Evolutionary conservation across 78 protist species (phyloP).

Genomic region (Cavenderia fasciculata): DNA sequence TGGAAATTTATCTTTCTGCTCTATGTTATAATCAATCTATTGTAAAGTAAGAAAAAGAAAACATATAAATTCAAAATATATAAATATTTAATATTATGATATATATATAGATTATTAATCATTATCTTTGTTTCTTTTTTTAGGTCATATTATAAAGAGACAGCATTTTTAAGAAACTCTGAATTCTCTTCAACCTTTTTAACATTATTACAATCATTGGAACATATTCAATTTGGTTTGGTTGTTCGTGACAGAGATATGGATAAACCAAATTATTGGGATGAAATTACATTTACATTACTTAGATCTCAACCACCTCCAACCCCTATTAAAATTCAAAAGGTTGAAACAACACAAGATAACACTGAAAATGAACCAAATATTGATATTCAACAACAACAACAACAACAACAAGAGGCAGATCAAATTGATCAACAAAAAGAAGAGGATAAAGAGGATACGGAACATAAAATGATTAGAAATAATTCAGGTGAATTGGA

Average conservation of each 20-base stretch:
- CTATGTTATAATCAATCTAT: constrained; percentile 12
- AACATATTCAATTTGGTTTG: constrained; percentile 47
- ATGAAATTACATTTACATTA: constrained; percentile 24
- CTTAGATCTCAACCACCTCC: background rate
- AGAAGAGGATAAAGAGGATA: too few species aligned
- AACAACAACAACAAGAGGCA: background rate
- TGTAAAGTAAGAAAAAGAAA: background rate
- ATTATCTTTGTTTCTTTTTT: too few species aligned
- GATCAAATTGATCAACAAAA: too few species aligned
- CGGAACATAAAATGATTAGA: background rate
- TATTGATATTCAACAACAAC: background rate
- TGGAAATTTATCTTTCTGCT: constrained; percentile 29
- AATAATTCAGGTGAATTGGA: background rate
- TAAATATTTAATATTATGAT: too few species aligned
- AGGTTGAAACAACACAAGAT: too few species aligned
- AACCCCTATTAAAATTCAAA: too few species aligned
- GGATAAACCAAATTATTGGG: constrained; percentile 62
- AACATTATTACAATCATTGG: constrained; percentile 5
- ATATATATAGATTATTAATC: too few species aligned
- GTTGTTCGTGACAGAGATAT: constrained; percentile 51
- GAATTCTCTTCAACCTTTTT: constrained; percentile 17
- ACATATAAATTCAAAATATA: too few species aligned
- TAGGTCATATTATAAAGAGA: constrained; percentile 43
- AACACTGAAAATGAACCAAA: too few species aligned
- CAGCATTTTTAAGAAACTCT: constrained; percentile 27